These are phyloP conservation scores for Halteria grandinella DNA, from an alignment of 73 alveolate species.

Conservation along the genomic window DNA sequence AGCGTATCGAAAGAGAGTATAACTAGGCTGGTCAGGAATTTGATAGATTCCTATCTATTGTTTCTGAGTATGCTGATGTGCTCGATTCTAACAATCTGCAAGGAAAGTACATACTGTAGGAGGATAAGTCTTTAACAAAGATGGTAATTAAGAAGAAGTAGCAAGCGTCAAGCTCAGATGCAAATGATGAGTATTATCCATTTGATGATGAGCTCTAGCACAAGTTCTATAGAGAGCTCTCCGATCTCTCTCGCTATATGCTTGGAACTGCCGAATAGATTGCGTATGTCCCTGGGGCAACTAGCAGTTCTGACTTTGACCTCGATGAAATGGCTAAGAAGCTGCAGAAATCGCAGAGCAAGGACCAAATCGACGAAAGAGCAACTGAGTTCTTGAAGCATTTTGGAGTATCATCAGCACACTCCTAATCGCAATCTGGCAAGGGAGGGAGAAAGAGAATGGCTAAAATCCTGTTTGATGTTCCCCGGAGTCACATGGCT, in stretches of 20 bases:
- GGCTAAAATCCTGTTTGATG: constrained; percentile 52
- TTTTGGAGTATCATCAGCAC: too few species aligned
- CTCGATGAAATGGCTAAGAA: constrained; percentile 36
- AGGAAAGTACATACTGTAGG: constrained; percentile 1
- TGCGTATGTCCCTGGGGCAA: too few species aligned
- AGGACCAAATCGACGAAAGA: constrained; percentile 55
- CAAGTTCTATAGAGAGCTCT: constrained; percentile 41
- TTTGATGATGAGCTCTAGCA: constrained; percentile 41
- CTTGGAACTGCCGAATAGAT: too few species aligned
- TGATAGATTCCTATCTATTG: constrained; percentile 20
- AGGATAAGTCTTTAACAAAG: constrained; percentile 27
- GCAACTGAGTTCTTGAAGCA: constrained; percentile 41
- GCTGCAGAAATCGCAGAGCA: constrained; percentile 26
- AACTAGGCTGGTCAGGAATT: not conserved
- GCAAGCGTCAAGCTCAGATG: constrained; percentile 7
- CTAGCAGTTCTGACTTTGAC: too few species aligned
- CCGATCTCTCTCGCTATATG: constrained; percentile 44
- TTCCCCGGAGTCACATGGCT: constrained; percentile 28
- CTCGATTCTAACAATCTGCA: constrained; percentile 30
- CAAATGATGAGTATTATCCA: constrained; percentile 33
- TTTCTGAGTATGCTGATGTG: constrained; percentile 35
- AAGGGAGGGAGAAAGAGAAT: constrained; percentile 48
- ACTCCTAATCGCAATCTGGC: too few species aligned
- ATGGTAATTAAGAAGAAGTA: constrained; percentile 21
- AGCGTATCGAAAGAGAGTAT: constrained; percentile 17